Conservation (phyloP, 768 basidiomycete genomes). For the Jaapia argillacea region DNA sequence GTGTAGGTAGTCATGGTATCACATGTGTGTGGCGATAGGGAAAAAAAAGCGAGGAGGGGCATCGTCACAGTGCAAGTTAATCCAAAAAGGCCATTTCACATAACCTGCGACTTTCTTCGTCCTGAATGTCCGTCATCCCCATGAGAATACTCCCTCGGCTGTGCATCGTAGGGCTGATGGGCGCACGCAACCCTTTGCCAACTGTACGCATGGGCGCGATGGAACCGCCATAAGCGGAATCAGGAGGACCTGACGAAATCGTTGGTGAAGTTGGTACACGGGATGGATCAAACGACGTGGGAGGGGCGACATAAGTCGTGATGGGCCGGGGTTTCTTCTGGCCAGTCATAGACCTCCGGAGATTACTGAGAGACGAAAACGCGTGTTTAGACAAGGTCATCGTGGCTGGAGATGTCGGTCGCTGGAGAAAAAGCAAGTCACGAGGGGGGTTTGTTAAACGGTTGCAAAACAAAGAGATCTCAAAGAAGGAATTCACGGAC, state of each 20-base stretch:
- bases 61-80: no score
- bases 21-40: no score
- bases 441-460: not conserved
- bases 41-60: no score
- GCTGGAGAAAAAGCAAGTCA: not conserved
- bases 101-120: conserved; percentile 60
- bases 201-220: not conserved
- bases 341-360: not conserved
- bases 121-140: conserved; percentile 44
- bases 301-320: not conserved
- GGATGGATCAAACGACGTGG: not conserved
- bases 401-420: not conserved
- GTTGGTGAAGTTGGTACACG: no score
- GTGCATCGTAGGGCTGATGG: conserved; percentile 52
- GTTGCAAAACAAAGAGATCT: not conserved
- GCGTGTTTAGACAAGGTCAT: not conserved
- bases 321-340: not conserved
- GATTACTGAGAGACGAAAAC: not conserved
- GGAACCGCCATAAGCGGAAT: not conserved
- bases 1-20: no score
- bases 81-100: conserved; percentile 61
- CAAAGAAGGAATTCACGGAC: not conserved
- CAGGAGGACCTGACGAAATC: not conserved
- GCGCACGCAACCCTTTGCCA: conserved; percentile 17
- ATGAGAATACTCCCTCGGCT: conserved; percentile 44